A percentile compares a stretch with the other conserved stretches of the same genome.
Conservation (phyloP, 1,284 basidiomycete genomes). For the Austroboletus rostrupii region DNA sequence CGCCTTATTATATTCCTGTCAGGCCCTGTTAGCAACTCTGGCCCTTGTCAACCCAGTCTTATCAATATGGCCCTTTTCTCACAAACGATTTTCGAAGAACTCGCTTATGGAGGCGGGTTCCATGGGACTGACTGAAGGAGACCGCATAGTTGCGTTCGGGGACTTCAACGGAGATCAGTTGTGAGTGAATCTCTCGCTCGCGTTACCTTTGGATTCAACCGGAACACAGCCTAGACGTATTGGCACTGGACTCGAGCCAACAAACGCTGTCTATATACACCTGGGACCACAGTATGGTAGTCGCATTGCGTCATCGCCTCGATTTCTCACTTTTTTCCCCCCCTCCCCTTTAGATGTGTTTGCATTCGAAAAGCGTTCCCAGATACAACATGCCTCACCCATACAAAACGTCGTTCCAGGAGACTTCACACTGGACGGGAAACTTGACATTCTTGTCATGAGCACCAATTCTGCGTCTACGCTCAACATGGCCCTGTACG, state of each 20-base stretch:
- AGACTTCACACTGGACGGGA: conserved; percentile 91
- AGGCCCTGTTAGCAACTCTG: conserved; percentile 13
- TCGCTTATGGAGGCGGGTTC: conserved; percentile 78
- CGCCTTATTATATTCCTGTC: not conserved
- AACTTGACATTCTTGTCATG: conserved; percentile 89
- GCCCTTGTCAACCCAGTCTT: conserved; percentile 22
- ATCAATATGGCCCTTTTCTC: conserved; percentile 75
- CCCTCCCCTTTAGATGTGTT: conserved; percentile 49
- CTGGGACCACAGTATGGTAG: conserved; percentile 75
- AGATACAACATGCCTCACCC: conserved; percentile 51
- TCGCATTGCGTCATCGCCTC: not conserved
- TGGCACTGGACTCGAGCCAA: conserved; percentile 71
- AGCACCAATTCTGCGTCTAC: conserved; percentile 48
- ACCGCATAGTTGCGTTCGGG: conserved; percentile 82
- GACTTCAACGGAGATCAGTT: conserved; percentile 96
- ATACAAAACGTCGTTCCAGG: conserved; percentile 84
- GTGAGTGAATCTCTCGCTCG: conserved; percentile 44
- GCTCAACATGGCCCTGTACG: conserved; percentile 67
- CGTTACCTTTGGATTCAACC: conserved; percentile 4
- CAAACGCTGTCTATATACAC: conserved; percentile 71
- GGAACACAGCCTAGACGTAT: conserved; percentile 68
- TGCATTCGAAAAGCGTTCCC: conserved; percentile 50
- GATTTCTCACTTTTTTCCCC: not conserved
- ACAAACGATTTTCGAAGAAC: conserved; percentile 85
- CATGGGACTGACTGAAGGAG: conserved; percentile 72